Evolutionary conservation across 495 filamentous ascomycete genomes (phyloP).

Genomic region (Bombardia bombarda): DNA sequence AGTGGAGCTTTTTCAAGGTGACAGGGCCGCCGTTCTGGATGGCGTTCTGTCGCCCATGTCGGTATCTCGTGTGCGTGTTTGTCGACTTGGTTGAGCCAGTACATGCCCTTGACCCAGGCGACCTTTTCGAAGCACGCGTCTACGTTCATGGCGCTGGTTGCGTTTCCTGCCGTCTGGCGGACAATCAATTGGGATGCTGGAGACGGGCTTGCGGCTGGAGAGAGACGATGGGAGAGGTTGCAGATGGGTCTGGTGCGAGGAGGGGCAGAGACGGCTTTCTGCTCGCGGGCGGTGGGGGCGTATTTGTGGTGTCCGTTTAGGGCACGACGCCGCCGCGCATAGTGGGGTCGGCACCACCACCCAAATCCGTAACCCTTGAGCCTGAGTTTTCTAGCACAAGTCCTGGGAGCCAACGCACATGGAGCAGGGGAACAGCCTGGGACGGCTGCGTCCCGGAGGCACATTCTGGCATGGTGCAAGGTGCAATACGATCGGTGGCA

Average conservation of each 20-base stretch:
- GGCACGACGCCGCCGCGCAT: background rate
- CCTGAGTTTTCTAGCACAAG: background rate
- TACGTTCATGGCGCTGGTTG: background rate
- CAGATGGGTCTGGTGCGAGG: background rate
- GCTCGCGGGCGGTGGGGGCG: background rate
- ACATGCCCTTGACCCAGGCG: background rate
- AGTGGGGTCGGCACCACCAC: background rate
- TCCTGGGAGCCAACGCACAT: too few relatives aligned
- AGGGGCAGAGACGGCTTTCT: background rate
- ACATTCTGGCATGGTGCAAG: too few relatives aligned
- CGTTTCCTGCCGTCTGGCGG: background rate
- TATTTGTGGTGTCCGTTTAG: background rate
- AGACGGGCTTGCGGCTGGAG: background rate
- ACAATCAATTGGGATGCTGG: background rate
- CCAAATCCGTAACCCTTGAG: background rate
- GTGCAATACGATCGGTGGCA: too few relatives aligned
- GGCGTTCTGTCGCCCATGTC: background rate
- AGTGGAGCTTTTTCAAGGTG: background rate
- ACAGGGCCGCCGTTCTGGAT: background rate
- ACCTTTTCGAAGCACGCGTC: slow-evolving; percentile 1
- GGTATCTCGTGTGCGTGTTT: background rate
- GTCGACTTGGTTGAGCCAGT: background rate
- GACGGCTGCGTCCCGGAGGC: too few relatives aligned
- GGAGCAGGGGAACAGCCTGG: too few relatives aligned
- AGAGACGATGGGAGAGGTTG: background rate